Conservation (phyloP, 202 grass and related monocot species). For the Panicum virgatum region DNA sequence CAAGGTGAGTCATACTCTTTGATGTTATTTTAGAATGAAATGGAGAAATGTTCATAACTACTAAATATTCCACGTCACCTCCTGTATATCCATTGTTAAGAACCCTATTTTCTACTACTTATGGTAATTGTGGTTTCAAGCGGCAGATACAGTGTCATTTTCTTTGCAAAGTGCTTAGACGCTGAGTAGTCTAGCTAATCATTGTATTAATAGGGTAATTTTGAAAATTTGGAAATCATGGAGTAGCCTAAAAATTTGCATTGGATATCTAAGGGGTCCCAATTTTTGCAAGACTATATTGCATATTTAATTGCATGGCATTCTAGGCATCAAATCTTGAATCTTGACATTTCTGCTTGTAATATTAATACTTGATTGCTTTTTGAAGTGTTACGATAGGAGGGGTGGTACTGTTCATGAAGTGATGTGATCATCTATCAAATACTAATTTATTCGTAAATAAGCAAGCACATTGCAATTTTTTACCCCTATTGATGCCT, state of each 20-base stretch:
- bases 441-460: not conserved
- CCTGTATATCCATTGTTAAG: not conserved
- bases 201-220: not conserved
- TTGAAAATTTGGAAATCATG: not conserved
- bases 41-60: not conserved
- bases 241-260: not conserved
- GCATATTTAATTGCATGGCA: not conserved
- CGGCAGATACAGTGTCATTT: not conserved
- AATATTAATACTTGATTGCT: not conserved
- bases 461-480: not conserved
- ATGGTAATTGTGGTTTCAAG: not conserved
- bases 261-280: not conserved
- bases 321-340: not conserved
- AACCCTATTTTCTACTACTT: not conserved
- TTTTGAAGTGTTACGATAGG: too few relatives aligned
- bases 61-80: not conserved
- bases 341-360: not conserved
- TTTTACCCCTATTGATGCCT: not conserved
- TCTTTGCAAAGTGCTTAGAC: not conserved
- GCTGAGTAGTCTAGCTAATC: not conserved
- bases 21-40: slow-evolving; percentile 4
- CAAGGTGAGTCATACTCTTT: slow-evolving; percentile 47
- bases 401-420: too few relatives aligned
- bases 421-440: not conserved
- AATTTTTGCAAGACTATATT: too few relatives aligned